Base-by-base conservation (phyloP, 768 basidiomycete species). In the Pulveroboletus sp. region DNA sequence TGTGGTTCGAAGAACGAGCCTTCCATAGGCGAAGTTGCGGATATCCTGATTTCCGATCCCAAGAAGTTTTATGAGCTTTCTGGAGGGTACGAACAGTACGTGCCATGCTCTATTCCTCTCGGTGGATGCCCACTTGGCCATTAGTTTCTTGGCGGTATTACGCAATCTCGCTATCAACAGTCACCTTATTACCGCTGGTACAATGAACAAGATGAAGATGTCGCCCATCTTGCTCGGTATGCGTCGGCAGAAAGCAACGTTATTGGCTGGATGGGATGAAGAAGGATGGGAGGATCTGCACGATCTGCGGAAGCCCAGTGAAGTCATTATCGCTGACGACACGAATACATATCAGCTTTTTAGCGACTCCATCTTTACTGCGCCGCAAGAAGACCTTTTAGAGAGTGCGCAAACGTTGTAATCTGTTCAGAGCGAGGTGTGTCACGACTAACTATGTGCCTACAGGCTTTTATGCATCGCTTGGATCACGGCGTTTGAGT, bases 1-100 rank as follows among this genome's bases (percentile, higher is more conserved):
- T 91, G 91, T 57, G 95, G 96, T 10, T 89, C 93, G 14, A 86
- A 83, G 61, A 83, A 79, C 38, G 89, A 93, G 61, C 94, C 95
- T 5, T 91, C 82, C 39, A 80, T 93, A 5, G 83, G 90, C 49
- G 92, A 93, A 67, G 76, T 93, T 38, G 84, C 83, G 0, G 75
- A 76, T 46, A 85, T 82, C 46, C 67, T 93, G 38, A 66, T 94
- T 18, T 74, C 74, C 2, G 75, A 91, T 64, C 88, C 92, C 11
- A 73, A 71, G 30, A 72, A 75, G 48, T 92, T 95, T 63, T 88
- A 86, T 53, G 69, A 81, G 21, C 70, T 89, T 10, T 78, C 89
- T 2, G 83, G 81, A 14, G 85, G 89, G 0, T 76, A 80, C 10
- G 77, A 79, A 32, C 79, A 79, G 89, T 93, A 60, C 55, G 81